phyloP scores from a whole-genome alignment of 805 yeast genomes.

The Jamesozyma rosinii region DNA sequence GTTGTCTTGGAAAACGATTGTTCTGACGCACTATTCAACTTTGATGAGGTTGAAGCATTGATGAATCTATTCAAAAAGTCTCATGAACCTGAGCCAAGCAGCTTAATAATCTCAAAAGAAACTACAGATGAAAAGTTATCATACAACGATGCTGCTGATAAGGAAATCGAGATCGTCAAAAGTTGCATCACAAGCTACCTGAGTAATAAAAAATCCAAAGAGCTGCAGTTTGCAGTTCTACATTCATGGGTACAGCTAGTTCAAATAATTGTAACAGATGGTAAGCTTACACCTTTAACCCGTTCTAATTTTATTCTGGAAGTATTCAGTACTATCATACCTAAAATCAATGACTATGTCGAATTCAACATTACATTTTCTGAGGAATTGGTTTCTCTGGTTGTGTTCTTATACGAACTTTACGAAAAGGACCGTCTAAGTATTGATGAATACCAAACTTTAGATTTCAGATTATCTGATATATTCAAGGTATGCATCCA shows the following conservation, averaged over 20 bases:
- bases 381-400: slow-evolving; percentile 65
- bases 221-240: slow-evolving; percentile 50
- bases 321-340: slow-evolving; percentile 64
- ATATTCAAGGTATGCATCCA: slow-evolving; percentile 64
- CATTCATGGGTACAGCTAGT: slow-evolving; percentile 80
- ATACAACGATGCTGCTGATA: slow-evolving; percentile 8
- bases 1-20: slow-evolving; percentile 27
- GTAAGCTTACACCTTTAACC: slow-evolving; percentile 36
- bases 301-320: slow-evolving; percentile 62
- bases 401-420: slow-evolving; percentile 58
- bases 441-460: slow-evolving; percentile 27
- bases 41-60: slow-evolving; percentile 33
- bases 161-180: slow-evolving; percentile 8
- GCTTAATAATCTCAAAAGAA: not conserved
- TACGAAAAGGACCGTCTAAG: slow-evolving; percentile 42
- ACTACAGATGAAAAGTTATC: not conserved
- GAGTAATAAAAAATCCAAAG: slow-evolving; percentile 39
- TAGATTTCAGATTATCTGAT: slow-evolving; percentile 53
- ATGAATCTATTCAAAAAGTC: slow-evolving; percentile 23
- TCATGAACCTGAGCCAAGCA: not conserved
- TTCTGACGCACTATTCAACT: slow-evolving; percentile 34
- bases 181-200: slow-evolving; percentile 37
- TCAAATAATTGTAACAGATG: slow-evolving; percentile 62
- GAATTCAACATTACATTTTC: slow-evolving; percentile 58
- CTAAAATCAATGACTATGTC: slow-evolving; percentile 66